phyloP scores from a whole-genome alignment of 176 grass and related monocot genomes.

The Oryza nivara region DNA sequence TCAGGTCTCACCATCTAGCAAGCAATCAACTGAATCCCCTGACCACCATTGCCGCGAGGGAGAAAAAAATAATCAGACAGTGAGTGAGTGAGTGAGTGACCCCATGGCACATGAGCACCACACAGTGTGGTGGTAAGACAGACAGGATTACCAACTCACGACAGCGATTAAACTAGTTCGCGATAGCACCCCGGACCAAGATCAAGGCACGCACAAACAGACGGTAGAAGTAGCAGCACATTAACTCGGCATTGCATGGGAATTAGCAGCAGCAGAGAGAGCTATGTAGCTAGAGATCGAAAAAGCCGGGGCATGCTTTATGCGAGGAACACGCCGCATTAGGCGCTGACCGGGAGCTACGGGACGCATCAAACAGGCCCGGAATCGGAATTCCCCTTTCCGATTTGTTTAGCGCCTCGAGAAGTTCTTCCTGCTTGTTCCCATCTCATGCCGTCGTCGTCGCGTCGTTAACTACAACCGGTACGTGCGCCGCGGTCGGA shows the following conservation, averaged over 20 bases:
- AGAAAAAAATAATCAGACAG: neutral
- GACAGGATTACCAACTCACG: constrained; percentile 50
- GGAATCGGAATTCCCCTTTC: constrained; percentile 4
- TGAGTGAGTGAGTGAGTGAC: neutral
- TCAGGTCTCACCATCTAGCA: neutral
- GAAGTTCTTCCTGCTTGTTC: constrained; percentile 62
- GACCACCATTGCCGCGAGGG: neutral
- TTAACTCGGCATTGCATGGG: constrained; percentile 23
- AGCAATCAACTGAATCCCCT: neutral
- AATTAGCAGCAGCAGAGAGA: neutral
- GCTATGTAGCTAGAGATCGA: neutral
- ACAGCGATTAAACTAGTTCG: constrained; percentile 33
- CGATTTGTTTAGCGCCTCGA: constrained; percentile 40
- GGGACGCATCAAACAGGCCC: neutral
- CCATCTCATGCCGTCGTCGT: constrained; percentile 15
- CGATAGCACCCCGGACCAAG: constrained; percentile 4
- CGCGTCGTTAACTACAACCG: neutral
- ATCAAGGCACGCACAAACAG: neutral
- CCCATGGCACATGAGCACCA: neutral
- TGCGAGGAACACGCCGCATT: constrained; percentile 61
- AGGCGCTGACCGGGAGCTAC: constrained; percentile 57
- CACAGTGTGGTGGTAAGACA: neutral
- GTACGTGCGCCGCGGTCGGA: constrained; percentile 10
- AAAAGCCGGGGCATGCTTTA: constrained; percentile 18
- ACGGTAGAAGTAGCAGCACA: neutral